A percentile compares a stretch with the other conserved stretches of the same genome.
Evolutionary conservation across 495 filamentous ascomycete genomes (phyloP).

Genomic region (Penicillium coffeae): DNA sequence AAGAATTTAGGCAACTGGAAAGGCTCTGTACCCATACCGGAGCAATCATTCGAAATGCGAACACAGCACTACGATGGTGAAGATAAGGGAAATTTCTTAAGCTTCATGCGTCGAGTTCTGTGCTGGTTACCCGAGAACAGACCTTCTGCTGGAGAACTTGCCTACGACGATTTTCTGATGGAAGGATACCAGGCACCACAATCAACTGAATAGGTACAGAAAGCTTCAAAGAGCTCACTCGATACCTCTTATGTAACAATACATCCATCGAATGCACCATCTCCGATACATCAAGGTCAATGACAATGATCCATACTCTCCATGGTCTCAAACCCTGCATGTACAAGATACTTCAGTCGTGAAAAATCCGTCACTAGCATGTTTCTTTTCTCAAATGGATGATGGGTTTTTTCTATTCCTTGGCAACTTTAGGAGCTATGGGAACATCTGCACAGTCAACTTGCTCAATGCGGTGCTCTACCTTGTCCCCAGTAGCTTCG

Average conservation of each 20-base stretch:
- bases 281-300: too few relatives aligned
- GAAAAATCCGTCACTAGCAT: too few relatives aligned
- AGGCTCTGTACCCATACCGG: slow-evolving; percentile 19
- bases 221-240: too few relatives aligned
- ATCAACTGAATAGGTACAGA: too few relatives aligned
- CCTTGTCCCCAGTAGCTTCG: neutral
- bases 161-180: slow-evolving; percentile 22
- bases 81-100: slow-evolving; percentile 26
- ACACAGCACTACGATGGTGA: slow-evolving; percentile 13
- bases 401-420: slow-evolving; percentile 51
- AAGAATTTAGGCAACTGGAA: slow-evolving; percentile 21
- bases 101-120: slow-evolving; percentile 28
- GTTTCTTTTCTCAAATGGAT: too few relatives aligned
- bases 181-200: too few relatives aligned
- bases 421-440: slow-evolving; percentile 3
- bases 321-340: too few relatives aligned
- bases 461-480: slow-evolving; percentile 16
- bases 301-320: too few relatives aligned
- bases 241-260: too few relatives aligned
- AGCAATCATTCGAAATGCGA: slow-evolving; percentile 18
- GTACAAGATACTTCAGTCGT: too few relatives aligned
- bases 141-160: slow-evolving; percentile 31
- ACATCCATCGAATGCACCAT: too few relatives aligned
- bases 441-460: slow-evolving; percentile 21
- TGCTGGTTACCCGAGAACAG: slow-evolving; percentile 32